Base-by-base conservation (phyloP, 352 stramenopile genomes). In the Phytophthora tubulina region DNA sequence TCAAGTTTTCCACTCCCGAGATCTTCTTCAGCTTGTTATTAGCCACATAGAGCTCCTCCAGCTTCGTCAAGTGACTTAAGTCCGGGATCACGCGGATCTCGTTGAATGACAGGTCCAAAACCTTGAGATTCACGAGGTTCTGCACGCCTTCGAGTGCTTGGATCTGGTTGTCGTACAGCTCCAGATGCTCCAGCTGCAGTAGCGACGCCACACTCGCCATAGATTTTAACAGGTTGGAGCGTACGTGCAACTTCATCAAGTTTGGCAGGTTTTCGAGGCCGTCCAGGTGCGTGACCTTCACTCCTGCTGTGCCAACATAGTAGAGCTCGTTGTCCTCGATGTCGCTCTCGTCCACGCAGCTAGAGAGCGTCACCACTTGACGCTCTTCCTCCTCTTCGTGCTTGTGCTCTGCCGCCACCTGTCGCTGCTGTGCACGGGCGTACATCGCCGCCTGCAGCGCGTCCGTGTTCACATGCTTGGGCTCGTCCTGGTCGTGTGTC, bases 161-260 rank as follows among this genome's bases (percentile, higher is more conserved):
- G 67, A 99, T 96, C 72, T 98, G 86, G 85, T 99, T 99, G 76
- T 99, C 97, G 86, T 99, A 99, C 17, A 99, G 81, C 81, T 99
- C 97, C 31, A 99, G 79, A 21, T 99, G 86, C 75, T 95, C 70
- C 56, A 99, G 85, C 17, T 75, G 82, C 42, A 78, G 53, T 10
- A 97, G 61, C 6, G 77, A 55, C 10, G 76, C 75, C 13, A 98
- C 90, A 44, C 78, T 85, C 3, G 77, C 78, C 83, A 98, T 96
- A 27, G 92, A 96, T 49, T 63, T 70, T 56, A 96, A 73, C 57
- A 95, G 63, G 60, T 95, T 96, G 17, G 89, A 96, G 6, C 89
- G 86, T n/a, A 96, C 73, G 55, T 94, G 86, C 42, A 96, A 70
- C 9, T 80, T 76, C 70, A 89, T 33, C 11, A 95, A 73, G 11